phyloP scores from a whole-genome alignment of 768 basidiomycete species.

The Lentinus brumalis region DNA sequence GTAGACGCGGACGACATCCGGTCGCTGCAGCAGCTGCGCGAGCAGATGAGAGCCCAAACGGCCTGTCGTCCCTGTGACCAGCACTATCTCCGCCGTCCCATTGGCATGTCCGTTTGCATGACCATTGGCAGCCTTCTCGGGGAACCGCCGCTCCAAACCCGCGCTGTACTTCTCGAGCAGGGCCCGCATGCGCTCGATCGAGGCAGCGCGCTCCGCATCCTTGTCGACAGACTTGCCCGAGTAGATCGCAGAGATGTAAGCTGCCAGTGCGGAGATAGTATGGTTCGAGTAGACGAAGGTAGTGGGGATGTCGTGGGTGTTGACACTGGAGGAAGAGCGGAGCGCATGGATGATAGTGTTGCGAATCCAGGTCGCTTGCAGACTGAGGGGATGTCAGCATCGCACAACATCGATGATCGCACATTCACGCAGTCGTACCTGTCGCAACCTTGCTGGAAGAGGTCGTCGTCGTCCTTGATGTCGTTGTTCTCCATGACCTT shows the following conservation, averaged over 20 bases:
- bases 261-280: conserved; percentile 19
- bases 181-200: conserved; percentile 19
- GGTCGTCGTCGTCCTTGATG: conserved; percentile 37
- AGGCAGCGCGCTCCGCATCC: background rate
- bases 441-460: conserved; percentile 45
- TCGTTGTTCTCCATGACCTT: conserved; percentile 31
- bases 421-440: conserved; percentile 31
- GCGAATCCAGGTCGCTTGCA: conserved; percentile 30
- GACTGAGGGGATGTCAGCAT: conserved; percentile 3
- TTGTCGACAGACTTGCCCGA: conserved; percentile 8
- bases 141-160: conserved; percentile 12
- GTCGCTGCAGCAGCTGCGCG: conserved; percentile 22
- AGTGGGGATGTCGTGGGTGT: conserved; percentile 17
- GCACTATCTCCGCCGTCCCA: conserved; percentile 22
- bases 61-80: conserved; percentile 37
- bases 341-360: conserved; percentile 28
- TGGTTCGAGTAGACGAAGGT: conserved; percentile 29
- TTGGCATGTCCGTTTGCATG: conserved; percentile 11
- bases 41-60: conserved; percentile 34
- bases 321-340: conserved; percentile 18
- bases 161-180: conserved; percentile 23
- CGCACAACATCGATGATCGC: too few species aligned
- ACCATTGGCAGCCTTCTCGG: conserved; percentile 3
- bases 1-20: conserved; percentile 24
- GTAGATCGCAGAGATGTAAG: conserved; percentile 7